These are phyloP conservation scores for Jamesozyma piceae DNA, from an alignment of 805 yeast species.

Conservation along the genomic window DNA sequence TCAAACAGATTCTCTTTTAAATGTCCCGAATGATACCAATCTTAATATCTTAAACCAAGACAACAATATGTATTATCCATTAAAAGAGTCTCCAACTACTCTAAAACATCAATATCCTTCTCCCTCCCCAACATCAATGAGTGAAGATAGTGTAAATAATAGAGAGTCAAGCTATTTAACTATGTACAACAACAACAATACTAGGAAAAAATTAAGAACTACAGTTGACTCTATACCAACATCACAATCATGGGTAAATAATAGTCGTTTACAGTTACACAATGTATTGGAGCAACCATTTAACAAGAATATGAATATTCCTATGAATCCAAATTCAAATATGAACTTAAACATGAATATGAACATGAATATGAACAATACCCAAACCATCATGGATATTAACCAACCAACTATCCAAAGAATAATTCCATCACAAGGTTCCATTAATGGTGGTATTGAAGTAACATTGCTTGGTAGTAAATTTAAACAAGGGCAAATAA, in stretches of 20 bases:
- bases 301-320: not conserved
- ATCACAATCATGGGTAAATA: not conserved
- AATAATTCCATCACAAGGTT: slow-evolving; percentile 90
- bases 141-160: slow-evolving; percentile 34
- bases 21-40: not conserved
- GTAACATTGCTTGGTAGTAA: slow-evolving; percentile 81
- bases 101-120: slow-evolving; percentile 13
- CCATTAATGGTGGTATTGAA: slow-evolving; percentile 90
- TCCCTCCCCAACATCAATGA: slow-evolving; percentile 52
- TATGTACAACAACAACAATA: not conserved
- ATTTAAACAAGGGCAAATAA: slow-evolving; percentile 70
- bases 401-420: slow-evolving; percentile 56
- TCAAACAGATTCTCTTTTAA: not conserved
- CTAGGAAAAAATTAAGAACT: slow-evolving; percentile 2
- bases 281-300: not conserved
- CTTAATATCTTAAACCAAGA: not conserved
- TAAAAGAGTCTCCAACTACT: not conserved
- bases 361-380: not conserved
- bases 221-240: not conserved
- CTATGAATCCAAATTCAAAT: too few relatives aligned
- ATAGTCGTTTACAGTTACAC: too few relatives aligned
- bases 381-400: not conserved
- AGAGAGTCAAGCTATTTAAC: not conserved
- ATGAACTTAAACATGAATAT: not conserved
- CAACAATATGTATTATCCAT: not conserved